Evolutionary conservation across 176 grass and related monocot species (phyloP), one percentile per base, ranked within the genome.

Genomic region (Carex myosuroides): DNA sequence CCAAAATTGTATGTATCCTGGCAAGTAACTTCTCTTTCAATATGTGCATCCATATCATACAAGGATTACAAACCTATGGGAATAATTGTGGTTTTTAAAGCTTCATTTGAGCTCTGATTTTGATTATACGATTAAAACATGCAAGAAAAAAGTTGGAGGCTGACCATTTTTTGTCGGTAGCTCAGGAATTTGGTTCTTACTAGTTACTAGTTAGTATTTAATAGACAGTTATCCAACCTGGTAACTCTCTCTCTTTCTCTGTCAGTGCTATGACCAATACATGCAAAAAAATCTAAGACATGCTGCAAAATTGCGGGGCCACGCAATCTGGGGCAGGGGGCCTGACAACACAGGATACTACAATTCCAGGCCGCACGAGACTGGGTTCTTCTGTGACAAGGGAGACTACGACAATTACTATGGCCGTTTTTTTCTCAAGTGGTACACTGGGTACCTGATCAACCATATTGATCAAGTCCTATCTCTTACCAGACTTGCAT

Each of bases 341-440:
- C 92, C 95, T 82, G 92, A 92, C 79, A 98, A 94, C 87, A 84
- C 95, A 85, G 95, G 92, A 57, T 89, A 90, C 77, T 98, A 98
- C 90, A 98, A 94, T 90, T 98, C 92, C 81, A 93, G 92, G 79
- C 89, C 92, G 55, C 84, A 94, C 53, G 90, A 98, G 85, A 93
- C 92, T 87, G 91, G 91, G 2, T 98, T 98, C 69, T 98, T 94
- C 81, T 90, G 92, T 90, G 95, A 94, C 2, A 93, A 91, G 82
- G 95, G 92, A 70, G 92, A 93, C 83, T 98, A 98, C 80, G 84
- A 94, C 85, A 93, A 89, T 81, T 92, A 93, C 75, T 98, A 98
- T 44, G 92, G 91, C 20, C 90, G 90, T 2, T 98, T 98, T 87
- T 98, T 98, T 35, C 95, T 98, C 79, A 91, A 93, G 71, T 98